Evolutionary conservation across 805 yeast species (phyloP), one percentile per base, ranked within the genome.

Genomic region (Ogataea corticis): DNA sequence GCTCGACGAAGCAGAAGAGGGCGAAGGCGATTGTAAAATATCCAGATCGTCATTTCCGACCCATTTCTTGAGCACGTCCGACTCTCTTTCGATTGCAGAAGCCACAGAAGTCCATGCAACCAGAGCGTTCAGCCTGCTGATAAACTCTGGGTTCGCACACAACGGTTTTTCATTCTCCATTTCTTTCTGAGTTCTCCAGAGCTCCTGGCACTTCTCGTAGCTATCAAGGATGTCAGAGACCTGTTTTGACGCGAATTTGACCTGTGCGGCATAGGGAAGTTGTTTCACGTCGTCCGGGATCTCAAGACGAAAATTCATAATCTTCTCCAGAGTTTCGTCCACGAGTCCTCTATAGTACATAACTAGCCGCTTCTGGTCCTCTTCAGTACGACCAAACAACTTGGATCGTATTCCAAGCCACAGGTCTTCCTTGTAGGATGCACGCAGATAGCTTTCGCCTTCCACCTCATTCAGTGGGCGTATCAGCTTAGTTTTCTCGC

Each of bases 391-490:
- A 15, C 94, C 91, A 48, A 81, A 81, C 40, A 87, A 73, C 66
- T 86, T 87, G 1, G 98, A 91, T 40, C 87, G 73, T 15, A 94
- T 77, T 18, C 92, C 96, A 44, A 87, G 66, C 99, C 99, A 94
- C 30, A 89, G 68, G 48, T 82, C 88, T 55, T 85, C 87, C 51
- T 80, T 81, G 60, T 78, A 77, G 5, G 79, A 71, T 4, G 82
- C 71, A 48, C 79, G 75, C 45, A 79, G 55, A 51, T 77, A 69
- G 43, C 74, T 63, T 52, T 80, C 84, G 45, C 63, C 59, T 45
- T 66, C 72, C 48, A 57, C 62, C 46, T 73, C 71, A 30, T 49
- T 56, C 19, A 65, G 62, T 30, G 76, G 82, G 42, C 75, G 77
- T 13, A 79, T 81, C 44, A 87, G 73, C 64, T 83, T 83, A 3